Evolutionary conservation across 805 yeast genomes (phyloP), one percentile per base, ranked within the genome.

Genomic region (Kodamaea laetipori): DNA sequence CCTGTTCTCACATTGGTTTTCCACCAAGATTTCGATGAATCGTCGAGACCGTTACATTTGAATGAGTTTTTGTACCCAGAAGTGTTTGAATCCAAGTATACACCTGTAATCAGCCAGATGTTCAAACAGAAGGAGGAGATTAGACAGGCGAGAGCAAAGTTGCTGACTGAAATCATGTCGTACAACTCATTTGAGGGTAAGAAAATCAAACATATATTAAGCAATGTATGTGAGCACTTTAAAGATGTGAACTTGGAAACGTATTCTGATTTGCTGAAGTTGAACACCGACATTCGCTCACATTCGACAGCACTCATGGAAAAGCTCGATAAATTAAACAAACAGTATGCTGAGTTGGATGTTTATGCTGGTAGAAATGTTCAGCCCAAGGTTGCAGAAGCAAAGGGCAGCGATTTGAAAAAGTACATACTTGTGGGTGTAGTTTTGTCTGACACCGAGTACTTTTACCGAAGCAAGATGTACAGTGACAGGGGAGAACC

Each of bases 141-240:
- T 9, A 30, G 39, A 11, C 35, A 46, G 24, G 51, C 51, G 5
- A 56, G 66, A 32, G 49, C 47, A 6, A 47, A 45, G 19, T 42
- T 58, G 9, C 55, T 61, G 25, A 54, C 56, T 18, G 52, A 58
- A 26, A 54, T 69, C 18, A 61, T 69, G 66, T 50, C 52, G 5
- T 46, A 60, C 33, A 68, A 56, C 48, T 60, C 69, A 21, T 70
- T 69, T 46, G 72, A 67, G 49, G 76, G 76, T 1, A 69, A 69
- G 49, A 55, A 57, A 15, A 57, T 70, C 17, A 60, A 54, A 28
- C 47, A 51, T 1, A 51, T 70, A 18, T 47, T 71, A 19, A 47
- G 47, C 19, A 56, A 55, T 9, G 44, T 66, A 1, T 50, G 56
- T 4, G 43, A 48, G 3, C 53, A 57, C 40, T 37, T 67, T 7